Evolutionary conservation across 257 asterid genomes (phyloP), one percentile per base, ranked within the genome.

Genomic region (Jaltomata sinuosa): DNA sequence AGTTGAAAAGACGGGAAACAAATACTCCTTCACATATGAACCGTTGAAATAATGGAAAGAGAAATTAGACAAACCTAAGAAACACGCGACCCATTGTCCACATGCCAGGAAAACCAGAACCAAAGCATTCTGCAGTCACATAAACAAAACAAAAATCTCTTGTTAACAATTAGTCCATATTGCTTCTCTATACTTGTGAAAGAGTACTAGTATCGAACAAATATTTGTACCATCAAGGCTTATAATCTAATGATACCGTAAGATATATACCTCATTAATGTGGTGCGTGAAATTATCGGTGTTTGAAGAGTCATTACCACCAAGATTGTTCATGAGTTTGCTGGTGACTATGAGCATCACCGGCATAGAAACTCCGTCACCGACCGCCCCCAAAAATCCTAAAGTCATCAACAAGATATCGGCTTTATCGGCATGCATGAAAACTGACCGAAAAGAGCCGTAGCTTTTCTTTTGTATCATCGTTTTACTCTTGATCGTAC

Each of bases 281-380:
- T 16, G 81, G 78, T 86, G 89, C 15, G 79, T 84, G 88, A 94
- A 93, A 74, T 31, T 40, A 8, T 65, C 83, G n/a, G 89, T 14
- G 10, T 61, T 0, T 0, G 93, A 86, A 40, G 89, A 27, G 49
- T 59, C 32, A 1, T 82, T 4, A 21, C 32, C 34, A 36, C 98
- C 99, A 52, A 96, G 87, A 45, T 84, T 91, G 88, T 96, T 94
- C 93, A 93, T 87, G 79, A 96, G 89, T 80, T 89, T 91, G 88
- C 96, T 88, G 6, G 94, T 92, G 6, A 93, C 88, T 2, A 93
- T 67, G 11, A 94, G 90, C 94, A 86, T 93, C 27, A 74, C 87
- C 3, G 98, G 98, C 93, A 92, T 88, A 77, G 95, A 88, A 45
- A 91, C 15, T 34, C 99, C 99, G 31, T 96, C 98, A 1, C 94